phyloP scores from a whole-genome alignment of 805 yeast species.

The Yarrowia osloensis region DNA sequence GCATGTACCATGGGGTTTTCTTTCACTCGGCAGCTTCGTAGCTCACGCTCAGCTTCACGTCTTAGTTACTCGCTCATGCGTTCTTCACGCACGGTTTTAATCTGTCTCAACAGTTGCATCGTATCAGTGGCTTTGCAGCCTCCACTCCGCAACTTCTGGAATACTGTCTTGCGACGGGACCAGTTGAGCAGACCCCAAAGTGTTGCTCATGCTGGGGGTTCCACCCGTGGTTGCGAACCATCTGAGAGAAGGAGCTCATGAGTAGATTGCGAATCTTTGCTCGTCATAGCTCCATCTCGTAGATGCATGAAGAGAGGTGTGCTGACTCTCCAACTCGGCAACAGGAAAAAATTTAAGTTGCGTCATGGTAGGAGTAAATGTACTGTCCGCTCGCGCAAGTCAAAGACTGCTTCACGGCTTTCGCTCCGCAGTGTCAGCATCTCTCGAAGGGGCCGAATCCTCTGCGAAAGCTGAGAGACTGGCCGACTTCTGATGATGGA shows the following conservation, averaged over 20 bases:
- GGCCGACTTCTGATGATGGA: too few relatives aligned
- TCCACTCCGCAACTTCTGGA: neutral
- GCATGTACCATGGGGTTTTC: neutral
- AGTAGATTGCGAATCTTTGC: conserved; percentile 1
- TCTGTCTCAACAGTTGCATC: neutral
- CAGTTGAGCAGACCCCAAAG: neutral
- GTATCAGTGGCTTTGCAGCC: neutral
- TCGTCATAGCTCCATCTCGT: neutral
- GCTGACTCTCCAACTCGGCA: neutral
- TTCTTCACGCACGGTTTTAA: neutral
- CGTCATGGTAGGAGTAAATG: too few relatives aligned
- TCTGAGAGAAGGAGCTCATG: neutral
- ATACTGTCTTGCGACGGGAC: neutral
- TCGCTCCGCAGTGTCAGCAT: too few relatives aligned
- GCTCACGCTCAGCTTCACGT: neutral
- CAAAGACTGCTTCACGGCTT: too few relatives aligned
- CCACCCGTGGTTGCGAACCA: conserved; percentile 4
- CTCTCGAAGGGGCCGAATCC: too few relatives aligned
- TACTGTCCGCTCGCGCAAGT: too few relatives aligned
- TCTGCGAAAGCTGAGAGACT: too few relatives aligned
- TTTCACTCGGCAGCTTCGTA: neutral
- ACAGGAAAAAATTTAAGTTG: too few relatives aligned
- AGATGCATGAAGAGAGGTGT: conserved; percentile 1
- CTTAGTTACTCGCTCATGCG: neutral
- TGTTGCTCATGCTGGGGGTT: neutral